These are phyloP conservation scores for Fagopyrum tataricum DNA, from an alignment of 148 eudicot species.

Conservation along the genomic window DNA sequence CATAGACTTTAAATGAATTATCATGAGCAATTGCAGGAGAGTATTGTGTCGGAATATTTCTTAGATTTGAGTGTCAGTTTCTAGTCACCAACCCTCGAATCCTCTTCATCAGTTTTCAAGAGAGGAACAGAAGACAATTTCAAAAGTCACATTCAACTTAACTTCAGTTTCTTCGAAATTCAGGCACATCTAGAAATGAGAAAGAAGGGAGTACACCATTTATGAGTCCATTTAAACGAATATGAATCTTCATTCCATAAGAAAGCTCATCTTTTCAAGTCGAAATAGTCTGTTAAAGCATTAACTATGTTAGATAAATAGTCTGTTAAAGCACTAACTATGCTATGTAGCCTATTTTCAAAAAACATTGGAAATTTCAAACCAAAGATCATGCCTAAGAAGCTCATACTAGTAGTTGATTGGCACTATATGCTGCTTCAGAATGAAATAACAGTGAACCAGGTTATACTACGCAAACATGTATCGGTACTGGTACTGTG, in stretches of 20 bases:
- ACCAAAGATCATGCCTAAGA: not conserved
- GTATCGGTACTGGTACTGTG: not conserved
- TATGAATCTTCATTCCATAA: no score
- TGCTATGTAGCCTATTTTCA: not conserved
- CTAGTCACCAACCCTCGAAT: not conserved
- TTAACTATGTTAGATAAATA: not conserved
- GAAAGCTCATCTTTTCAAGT: no score
- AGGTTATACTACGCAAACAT: not conserved
- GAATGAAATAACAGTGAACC: not conserved
- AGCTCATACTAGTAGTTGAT: not conserved
- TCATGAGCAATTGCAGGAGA: not conserved
- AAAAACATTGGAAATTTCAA: not conserved
- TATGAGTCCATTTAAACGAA: not conserved
- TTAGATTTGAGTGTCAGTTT: not conserved
- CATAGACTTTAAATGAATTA: not conserved
- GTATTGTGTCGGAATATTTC: not conserved
- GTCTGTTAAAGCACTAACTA: no score
- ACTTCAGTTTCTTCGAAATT: not conserved
- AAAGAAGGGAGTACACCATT: not conserved
- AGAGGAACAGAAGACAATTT: not conserved
- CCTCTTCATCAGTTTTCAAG: not conserved
- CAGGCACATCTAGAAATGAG: not conserved
- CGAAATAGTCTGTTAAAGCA: not conserved
- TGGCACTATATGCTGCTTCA: not conserved
- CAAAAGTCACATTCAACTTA: not conserved